Evolutionary conservation across 495 filamentous ascomycete species (phyloP).

Genomic region (Thermothielavioides terrestris): DNA sequence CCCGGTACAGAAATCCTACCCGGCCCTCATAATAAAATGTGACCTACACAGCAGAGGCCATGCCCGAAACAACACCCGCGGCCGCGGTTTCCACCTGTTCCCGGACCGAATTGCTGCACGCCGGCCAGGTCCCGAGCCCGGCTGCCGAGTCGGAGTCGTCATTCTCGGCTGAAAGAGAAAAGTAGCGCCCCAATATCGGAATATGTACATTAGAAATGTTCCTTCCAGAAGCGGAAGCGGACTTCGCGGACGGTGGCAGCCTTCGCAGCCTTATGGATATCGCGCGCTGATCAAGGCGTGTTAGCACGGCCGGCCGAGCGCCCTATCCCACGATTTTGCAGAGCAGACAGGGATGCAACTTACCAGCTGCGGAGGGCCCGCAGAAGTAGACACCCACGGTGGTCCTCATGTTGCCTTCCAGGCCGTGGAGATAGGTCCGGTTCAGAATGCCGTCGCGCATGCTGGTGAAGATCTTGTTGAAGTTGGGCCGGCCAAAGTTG

Average conservation of each 20-base stretch:
- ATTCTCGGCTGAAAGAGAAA: not conserved
- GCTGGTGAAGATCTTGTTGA: constrained; percentile 65
- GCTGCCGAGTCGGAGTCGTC: too few species aligned
- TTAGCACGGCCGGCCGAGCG: too few species aligned
- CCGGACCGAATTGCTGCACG: too few species aligned
- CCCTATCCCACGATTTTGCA: too few species aligned
- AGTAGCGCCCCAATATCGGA: not conserved
- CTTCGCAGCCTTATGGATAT: constrained; percentile 76
- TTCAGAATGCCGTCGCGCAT: constrained; percentile 85
- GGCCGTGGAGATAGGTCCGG: constrained; percentile 71
- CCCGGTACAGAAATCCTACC: too few species aligned
- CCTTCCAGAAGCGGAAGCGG: constrained; percentile 97
- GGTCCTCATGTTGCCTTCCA: constrained; percentile 63
- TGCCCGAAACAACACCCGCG: too few species aligned
- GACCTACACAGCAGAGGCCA: too few species aligned
- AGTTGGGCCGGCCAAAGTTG: constrained; percentile 94
- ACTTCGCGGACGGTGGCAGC: constrained; percentile 64
- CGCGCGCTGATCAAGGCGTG: constrained; percentile 52
- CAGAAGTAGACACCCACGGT: constrained; percentile 98
- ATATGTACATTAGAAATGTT: constrained; percentile 54
- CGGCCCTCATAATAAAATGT: too few species aligned
- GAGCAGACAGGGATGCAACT: constrained; percentile 12
- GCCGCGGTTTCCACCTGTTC: too few species aligned
- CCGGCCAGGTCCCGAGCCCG: too few species aligned
- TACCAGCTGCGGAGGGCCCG: constrained; percentile 50